Evolutionary conservation across 2,329 filamentous ascomycete genomes (phyloP), one percentile per base, ranked within the genome.

Genomic region (Elsinoe australis): DNA sequence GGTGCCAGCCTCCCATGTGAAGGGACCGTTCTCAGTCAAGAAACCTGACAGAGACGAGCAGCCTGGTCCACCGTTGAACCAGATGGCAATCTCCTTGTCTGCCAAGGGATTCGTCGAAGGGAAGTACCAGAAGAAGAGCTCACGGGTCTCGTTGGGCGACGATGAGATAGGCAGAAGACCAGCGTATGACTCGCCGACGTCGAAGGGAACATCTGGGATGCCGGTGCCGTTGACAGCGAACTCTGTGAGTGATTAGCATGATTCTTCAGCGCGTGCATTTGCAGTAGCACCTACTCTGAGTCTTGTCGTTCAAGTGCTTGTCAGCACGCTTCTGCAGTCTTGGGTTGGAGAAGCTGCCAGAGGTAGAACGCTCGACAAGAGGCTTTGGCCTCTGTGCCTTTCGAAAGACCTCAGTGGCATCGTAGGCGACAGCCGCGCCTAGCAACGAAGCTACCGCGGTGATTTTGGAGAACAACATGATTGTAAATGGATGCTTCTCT

Each of bases 61-160:
- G 2, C 67, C 67, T 2, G 67, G 67, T 9, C 55, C 56, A 6
- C 58, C 57, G 18, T 59, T 58, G 47, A 59, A 54, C 71, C 71
- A 74, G 51, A 74, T 72, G 0, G 67, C 68, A 33, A 77, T 69
- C 54, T 76, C 73, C 19, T 76, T 67, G 1, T 55, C 52, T 0
- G 71, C 71, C 44, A 64, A 59, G 10, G 66, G 64, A 52, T 75
- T 75, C n/a, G 58, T 59, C 0, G 71, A 72, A 3, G 74, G 74
- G 53, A 74, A 75, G 60, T 74, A 76, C 73, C 73, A 76, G 58
- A 76, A 76, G 62, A 69, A 76, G n/a, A 75, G 59, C 54, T 69
- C 59, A 12, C 67, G 64, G 0, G 66, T 65, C 28, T 71, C 68
- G 51, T 74, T 71, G 7, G 64, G 48, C 53, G 57, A 62, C 48